Conservation (phyloP, 2,329 filamentous ascomycete species). For the Pseudogymnoascus sp. region DNA sequence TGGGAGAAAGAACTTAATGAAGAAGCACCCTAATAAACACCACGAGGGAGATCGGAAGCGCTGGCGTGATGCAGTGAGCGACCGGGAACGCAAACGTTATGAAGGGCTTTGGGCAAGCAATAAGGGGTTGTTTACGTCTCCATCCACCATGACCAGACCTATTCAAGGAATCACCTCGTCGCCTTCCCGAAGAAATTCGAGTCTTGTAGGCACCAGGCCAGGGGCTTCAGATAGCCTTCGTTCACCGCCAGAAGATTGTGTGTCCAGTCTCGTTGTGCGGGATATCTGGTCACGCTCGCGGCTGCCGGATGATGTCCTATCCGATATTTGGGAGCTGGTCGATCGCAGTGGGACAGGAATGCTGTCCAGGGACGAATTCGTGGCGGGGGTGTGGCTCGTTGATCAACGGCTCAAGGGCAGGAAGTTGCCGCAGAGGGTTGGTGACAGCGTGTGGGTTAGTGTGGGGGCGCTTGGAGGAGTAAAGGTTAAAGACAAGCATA, state of each 20-base stretch:
- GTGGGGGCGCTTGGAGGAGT: conserved; percentile 38
- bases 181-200: neutral
- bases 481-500: conserved; percentile 17
- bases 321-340: conserved; percentile 70
- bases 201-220: neutral
- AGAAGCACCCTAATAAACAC: conserved; percentile 61
- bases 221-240: conserved; percentile 19
- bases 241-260: conserved; percentile 35
- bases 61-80: conserved; percentile 68
- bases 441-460: conserved; percentile 69
- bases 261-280: conserved; percentile 59
- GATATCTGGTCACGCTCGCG: conserved; percentile 70
- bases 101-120: conserved; percentile 83
- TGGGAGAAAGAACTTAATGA: conserved; percentile 41
- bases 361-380: conserved; percentile 62
- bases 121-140: conserved; percentile 40
- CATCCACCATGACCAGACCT: conserved; percentile 17
- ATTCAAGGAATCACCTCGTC: neutral
- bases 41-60: conserved; percentile 66
- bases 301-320: conserved; percentile 58
- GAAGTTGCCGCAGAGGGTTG: conserved; percentile 64
- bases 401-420: conserved; percentile 72
- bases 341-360: conserved; percentile 47
- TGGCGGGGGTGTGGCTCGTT: conserved; percentile 75
- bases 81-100: conserved; percentile 67